Evolutionary conservation across 192 early-diverging fungal species (phyloP).

Genomic region (Coemansia sp.): DNA sequence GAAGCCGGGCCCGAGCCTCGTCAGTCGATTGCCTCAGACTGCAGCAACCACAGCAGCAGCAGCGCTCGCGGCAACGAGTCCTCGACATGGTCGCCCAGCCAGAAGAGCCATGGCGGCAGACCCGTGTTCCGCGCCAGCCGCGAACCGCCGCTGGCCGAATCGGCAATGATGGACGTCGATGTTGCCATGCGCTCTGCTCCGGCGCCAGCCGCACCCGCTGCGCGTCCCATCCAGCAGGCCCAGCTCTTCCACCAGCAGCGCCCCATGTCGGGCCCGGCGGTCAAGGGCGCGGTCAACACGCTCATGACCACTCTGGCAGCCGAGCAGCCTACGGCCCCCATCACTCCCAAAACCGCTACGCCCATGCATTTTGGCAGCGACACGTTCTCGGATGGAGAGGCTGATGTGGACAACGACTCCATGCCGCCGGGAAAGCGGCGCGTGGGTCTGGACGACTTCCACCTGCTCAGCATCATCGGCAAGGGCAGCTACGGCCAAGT

Average conservation of each 20-base stretch:
- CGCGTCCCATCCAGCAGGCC: slow-evolving; percentile 16
- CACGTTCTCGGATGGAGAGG: no score
- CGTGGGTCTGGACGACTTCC: slow-evolving; percentile 50
- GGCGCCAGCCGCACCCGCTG: slow-evolving; percentile 5
- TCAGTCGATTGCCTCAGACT: slow-evolving; percentile 10
- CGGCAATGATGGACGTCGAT: slow-evolving; percentile 2
- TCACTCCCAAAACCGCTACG: neutral
- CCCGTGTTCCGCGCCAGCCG: neutral
- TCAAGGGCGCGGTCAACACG: slow-evolving; percentile 42
- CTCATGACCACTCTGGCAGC: slow-evolving; percentile 40
- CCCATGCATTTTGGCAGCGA: slow-evolving; percentile 1
- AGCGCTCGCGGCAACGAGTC: slow-evolving; percentile 7
- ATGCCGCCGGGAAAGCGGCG: slow-evolving; percentile 1
- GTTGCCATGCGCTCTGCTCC: slow-evolving; percentile 1
- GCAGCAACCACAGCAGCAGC: neutral
- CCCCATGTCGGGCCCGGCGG: slow-evolving; percentile 5
- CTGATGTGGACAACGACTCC: neutral
- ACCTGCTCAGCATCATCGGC: slow-evolving; percentile 60
- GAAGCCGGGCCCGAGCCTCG: slow-evolving; percentile 35
- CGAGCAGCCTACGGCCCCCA: slow-evolving; percentile 8
- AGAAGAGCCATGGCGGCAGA: no score
- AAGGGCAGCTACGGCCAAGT: slow-evolving; percentile 68
- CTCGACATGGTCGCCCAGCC: slow-evolving; percentile 14
- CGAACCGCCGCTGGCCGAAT: neutral
- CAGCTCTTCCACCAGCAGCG: slow-evolving; percentile 39